Conservation (phyloP, 1,139 yeast species). For the Blastobotrys elegans region DNA sequence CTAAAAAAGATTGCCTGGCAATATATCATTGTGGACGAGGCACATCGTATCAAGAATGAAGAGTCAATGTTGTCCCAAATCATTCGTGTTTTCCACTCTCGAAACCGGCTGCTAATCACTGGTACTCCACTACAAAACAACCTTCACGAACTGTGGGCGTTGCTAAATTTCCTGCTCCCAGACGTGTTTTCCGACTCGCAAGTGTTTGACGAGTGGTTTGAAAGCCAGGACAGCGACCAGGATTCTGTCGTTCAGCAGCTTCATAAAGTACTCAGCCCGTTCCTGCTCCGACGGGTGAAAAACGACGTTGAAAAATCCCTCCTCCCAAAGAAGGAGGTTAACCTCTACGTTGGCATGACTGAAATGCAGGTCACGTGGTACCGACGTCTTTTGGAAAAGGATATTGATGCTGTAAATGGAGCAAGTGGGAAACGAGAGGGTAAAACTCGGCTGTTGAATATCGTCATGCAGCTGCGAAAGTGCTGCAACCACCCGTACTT, state of each 20-base stretch:
- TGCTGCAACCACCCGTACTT: slow-evolving; percentile 97
- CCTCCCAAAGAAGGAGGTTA: slow-evolving; percentile 83
- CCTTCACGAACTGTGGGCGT: slow-evolving; percentile 93
- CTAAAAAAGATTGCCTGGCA: slow-evolving; percentile 89
- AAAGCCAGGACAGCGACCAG: slow-evolving; percentile 43
- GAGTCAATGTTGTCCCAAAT: slow-evolving; percentile 89
- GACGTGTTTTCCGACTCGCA: slow-evolving; percentile 94
- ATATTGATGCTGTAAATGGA: slow-evolving; percentile 95
- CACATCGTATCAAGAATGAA: slow-evolving; percentile 94
- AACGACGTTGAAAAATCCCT: slow-evolving; percentile 89
- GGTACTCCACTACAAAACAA: slow-evolving; percentile 97
- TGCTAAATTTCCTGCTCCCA: slow-evolving; percentile 82
- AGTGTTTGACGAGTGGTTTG: slow-evolving; percentile 92
- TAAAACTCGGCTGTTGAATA: slow-evolving; percentile 82
- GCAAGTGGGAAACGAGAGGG: slow-evolving; percentile 88
- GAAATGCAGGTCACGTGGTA: slow-evolving; percentile 95
- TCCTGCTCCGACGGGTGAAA: slow-evolving; percentile 82
- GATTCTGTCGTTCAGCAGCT: slow-evolving; percentile 76
- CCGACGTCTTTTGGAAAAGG: slow-evolving; percentile 80
- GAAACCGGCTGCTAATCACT: slow-evolving; percentile 79
- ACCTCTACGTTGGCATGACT: slow-evolving; percentile 90
- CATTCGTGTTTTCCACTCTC: slow-evolving; percentile 78
- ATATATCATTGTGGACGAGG: slow-evolving; percentile 91
- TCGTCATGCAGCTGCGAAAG: slow-evolving; percentile 94
- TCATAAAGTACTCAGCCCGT: slow-evolving; percentile 87